Evolutionary conservation across 768 basidiomycete species (phyloP), one percentile per base, ranked within the genome.

Genomic region (Erythrobasidium yunnanense): DNA sequence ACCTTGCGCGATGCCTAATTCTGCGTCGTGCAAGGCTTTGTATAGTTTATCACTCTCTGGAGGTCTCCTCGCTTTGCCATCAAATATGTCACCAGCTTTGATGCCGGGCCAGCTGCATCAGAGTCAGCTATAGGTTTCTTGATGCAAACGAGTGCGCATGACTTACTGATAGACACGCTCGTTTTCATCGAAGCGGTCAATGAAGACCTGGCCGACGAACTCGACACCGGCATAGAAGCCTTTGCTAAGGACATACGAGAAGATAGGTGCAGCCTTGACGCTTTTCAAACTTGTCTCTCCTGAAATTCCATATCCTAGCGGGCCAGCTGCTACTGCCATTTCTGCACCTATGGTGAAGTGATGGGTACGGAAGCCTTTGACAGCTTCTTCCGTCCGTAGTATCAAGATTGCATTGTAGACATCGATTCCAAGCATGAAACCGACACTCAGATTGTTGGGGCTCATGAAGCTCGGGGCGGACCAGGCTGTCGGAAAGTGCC

Each of bases 161-260:
- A 51, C 60, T 17, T 20, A 68, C 6, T 25, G 34, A 35, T 56
- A 67, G 2, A 60, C 55, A 1, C 60, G 29, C 29, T 65, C 69
- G 54, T 70, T 70, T 60, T 71, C 69, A 46, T 70, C 71, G 45
- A 70, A 71, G 1, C 71, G 69, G 32, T 71, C 67, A 2, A 71
- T 38, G 49, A 70, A 71, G 35, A 68, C 69, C 42, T 71, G 71
- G 5, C 67, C 69, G 25, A 75, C 63, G 4, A 71, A 38, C 32
- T 73, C 71, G 13, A 72, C 66, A 1, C 74, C 74, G 1, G 71
- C 73, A 60, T 73, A 75, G 20, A 75, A 45, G 0, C 74, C 73
- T 2, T 69, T 49, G 5, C 46, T 42, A 2, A 66, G 50, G 18
- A 71, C 66, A 53, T 72, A 73, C 1, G 42, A 55, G 2, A 72